Evolutionary conservation across 345 rosid species (phyloP).

Genomic region (Lepidium africanum): DNA sequence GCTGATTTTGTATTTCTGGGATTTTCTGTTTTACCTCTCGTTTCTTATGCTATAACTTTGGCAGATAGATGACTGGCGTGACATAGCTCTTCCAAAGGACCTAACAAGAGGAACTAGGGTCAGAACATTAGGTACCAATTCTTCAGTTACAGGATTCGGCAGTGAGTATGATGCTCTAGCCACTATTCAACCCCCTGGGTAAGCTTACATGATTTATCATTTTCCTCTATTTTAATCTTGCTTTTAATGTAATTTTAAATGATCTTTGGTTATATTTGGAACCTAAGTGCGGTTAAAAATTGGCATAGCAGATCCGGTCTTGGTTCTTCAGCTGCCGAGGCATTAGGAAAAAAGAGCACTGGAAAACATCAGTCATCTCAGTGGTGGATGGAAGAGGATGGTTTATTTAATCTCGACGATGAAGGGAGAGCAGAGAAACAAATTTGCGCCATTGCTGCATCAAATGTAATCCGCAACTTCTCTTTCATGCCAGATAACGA

Average conservation of each 20-base stretch:
- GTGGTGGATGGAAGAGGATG: slow-evolving; percentile 95
- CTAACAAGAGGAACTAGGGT: slow-evolving; percentile 44
- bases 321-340: slow-evolving; percentile 37
- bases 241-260: not conserved
- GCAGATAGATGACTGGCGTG: slow-evolving; percentile 98
- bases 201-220: slow-evolving; percentile 4
- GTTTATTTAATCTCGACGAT: slow-evolving; percentile 84
- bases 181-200: slow-evolving; percentile 46
- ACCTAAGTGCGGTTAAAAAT: slow-evolving; percentile 8
- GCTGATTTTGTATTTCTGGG: not conserved
- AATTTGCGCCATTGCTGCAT: slow-evolving; percentile 85
- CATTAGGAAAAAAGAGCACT: slow-evolving; percentile 37
- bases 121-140: slow-evolving; percentile 64
- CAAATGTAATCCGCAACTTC: slow-evolving; percentile 87
- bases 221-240: not conserved
- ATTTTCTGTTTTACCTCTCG: not conserved
- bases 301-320: slow-evolving; percentile 34
- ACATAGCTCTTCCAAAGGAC: slow-evolving; percentile 67
- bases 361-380: slow-evolving; percentile 47
- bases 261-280: not conserved
- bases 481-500: slow-evolving; percentile 99
- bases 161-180: slow-evolving; percentile 54
- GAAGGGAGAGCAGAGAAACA: slow-evolving; percentile 91
- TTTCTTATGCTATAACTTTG: not conserved
- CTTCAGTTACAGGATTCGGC: slow-evolving; percentile 75